phyloP scores from a whole-genome alignment of 768 basidiomycete genomes.

The Russula sp. region DNA sequence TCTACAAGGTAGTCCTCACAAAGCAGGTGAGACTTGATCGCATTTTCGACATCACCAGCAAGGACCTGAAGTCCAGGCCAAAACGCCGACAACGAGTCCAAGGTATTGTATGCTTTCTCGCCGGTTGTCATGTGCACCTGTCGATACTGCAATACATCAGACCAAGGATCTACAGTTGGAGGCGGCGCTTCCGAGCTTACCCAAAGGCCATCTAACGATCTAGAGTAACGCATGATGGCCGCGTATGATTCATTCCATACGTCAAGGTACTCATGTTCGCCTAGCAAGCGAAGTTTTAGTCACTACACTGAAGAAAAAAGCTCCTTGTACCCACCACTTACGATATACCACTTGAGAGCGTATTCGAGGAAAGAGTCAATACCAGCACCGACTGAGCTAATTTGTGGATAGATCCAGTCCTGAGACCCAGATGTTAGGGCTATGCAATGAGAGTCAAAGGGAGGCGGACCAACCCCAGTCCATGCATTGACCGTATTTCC shows the following conservation, averaged over 20 bases:
- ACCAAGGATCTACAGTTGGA: not conserved
- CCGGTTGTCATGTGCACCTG: slow-evolving; percentile 63
- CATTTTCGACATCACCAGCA: slow-evolving; percentile 79
- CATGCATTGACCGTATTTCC: slow-evolving; percentile 83
- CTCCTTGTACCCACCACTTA: slow-evolving; percentile 51
- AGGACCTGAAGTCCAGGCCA: slow-evolving; percentile 95
- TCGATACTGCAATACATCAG: slow-evolving; percentile 54
- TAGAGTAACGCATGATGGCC: slow-evolving; percentile 65
- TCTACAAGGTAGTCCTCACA: slow-evolving; percentile 42
- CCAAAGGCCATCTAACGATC: slow-evolving; percentile 83
- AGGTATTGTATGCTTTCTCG: slow-evolving; percentile 61
- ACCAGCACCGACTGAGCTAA: slow-evolving; percentile 84
- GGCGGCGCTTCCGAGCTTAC: slow-evolving; percentile 35
- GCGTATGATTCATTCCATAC: slow-evolving; percentile 34
- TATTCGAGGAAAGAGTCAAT: slow-evolving; percentile 96
- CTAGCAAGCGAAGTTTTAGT: slow-evolving; percentile 18
- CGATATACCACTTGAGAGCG: slow-evolving; percentile 84
- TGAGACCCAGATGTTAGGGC: slow-evolving; percentile 24
- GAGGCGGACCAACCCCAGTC: slow-evolving; percentile 54
- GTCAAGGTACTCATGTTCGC: slow-evolving; percentile 33
- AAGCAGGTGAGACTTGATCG: slow-evolving; percentile 84
- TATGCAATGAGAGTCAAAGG: not conserved
- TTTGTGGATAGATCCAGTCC: slow-evolving; percentile 72
- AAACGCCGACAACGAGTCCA: slow-evolving; percentile 96
- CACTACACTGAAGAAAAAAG: not conserved